Evolutionary conservation across 805 yeast species (phyloP).

Genomic region (Candida adriatica): DNA sequence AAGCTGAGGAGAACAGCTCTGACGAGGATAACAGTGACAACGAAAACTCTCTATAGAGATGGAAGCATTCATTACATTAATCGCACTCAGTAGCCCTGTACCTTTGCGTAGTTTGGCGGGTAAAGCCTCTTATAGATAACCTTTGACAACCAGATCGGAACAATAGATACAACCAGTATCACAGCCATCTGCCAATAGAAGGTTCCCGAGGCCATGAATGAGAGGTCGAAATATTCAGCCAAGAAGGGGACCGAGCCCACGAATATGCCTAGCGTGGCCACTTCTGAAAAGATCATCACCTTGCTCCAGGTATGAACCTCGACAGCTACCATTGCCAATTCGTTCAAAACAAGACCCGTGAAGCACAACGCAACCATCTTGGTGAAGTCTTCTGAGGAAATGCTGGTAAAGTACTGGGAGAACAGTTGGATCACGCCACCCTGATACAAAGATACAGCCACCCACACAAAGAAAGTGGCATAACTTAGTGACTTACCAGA

Average conservation of each 20-base stretch:
- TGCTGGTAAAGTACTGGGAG: conserved; percentile 69
- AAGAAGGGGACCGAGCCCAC: conserved; percentile 77
- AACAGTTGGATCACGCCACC: conserved; percentile 80
- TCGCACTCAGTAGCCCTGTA: conserved; percentile 53
- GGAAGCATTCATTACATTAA: conserved; percentile 9
- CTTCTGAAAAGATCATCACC: conserved; percentile 65
- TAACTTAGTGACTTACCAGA: conserved; percentile 83
- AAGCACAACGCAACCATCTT: conserved; percentile 84
- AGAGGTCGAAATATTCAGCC: conserved; percentile 77
- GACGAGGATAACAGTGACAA: conserved; percentile 28
- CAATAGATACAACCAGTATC: conserved; percentile 60
- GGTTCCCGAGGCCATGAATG: conserved; percentile 46
- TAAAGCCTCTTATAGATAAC: conserved; percentile 66
- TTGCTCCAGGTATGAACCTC: conserved; percentile 91
- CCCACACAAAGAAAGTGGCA: conserved; percentile 88
- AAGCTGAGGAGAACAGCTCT: conserved; percentile 13
- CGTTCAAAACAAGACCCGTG: conserved; percentile 74
- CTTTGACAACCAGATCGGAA: conserved; percentile 88
- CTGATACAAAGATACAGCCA: conserved; percentile 81
- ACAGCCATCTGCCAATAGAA: conserved; percentile 67
- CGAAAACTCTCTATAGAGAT: conserved; percentile 14
- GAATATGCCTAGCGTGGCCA: conserved; percentile 61
- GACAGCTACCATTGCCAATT: conserved; percentile 86
- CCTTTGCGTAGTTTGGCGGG: conserved; percentile 97
- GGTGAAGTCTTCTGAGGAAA: conserved; percentile 45